Evolutionary conservation across 805 yeast species (phyloP), one percentile per base, ranked within the genome.

Genomic region (Wickerhamiella siamensis): DNA sequence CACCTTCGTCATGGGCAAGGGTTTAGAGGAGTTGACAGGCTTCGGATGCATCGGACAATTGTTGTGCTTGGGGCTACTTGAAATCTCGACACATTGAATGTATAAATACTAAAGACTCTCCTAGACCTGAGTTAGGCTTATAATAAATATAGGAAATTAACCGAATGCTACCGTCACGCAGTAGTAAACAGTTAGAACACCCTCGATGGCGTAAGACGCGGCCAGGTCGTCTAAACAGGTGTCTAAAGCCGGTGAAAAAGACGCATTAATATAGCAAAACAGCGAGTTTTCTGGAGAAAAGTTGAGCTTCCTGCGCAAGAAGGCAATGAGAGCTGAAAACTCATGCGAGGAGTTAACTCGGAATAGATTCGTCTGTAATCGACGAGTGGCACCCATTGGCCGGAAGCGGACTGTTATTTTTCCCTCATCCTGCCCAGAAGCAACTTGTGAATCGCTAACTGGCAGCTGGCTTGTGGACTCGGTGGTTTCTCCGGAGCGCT

Each of bases 321-420:
- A 74, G 45, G 59, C 60, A 24, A 62, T 61, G 24, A 74, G 57
- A 2, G 70, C 67, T 3, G 68, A 59, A 33, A 74, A 64, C n/a
- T 63, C 58, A 51, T 69, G 74, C 18, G 61, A 53, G 3, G 66
- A 55, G 3, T 68, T 58, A 4, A 74, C 70, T 37, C 58, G 64
- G 46, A 69, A 69, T 12, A 66, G 63, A 2, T 60, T 56, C n/a
- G 72, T 72, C n/a, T 55, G 55, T 17, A 74, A 59, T 1, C 63
- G 57, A 1, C 69, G 68, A 0, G 78, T 67, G 1, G 76, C 68
- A 0, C 79, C 79, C 32, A 74, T 69, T 4, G 79, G 69, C 43
- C 65, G 64, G 45, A 74, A 67, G 36, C 76, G 60, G 15, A 74
- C 60, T 1, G 69, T 59, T 8, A 53, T 47, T 31, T 49, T 52